Base-by-base conservation (phyloP, 2,329 filamentous ascomycete species). In the Cercospora sp. region DNA sequence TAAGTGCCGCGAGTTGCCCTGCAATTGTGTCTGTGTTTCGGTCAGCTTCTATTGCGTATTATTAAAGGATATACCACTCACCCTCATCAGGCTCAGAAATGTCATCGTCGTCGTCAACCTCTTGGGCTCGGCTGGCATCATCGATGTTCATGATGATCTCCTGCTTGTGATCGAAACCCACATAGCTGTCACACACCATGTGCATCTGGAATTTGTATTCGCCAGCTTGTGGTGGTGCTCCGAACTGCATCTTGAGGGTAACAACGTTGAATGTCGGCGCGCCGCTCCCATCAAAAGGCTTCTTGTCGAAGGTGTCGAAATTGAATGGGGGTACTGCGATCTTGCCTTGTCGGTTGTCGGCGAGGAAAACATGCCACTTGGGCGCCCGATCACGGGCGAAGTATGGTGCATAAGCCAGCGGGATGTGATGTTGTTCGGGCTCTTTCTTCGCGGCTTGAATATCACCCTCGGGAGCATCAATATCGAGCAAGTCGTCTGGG, bases 11-110 rank as follows among this genome's bases (percentile, higher is more conserved):
- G 77, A 80, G 79, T 65, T 78, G 75, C 43, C 79, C 79, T 9
- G 78, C 78, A 37, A 80, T 77, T 4, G 78, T 73, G 69, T 80
- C 79, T 80, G 68, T 16, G 7, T 10, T n/a, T 3, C 18, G 8
- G 63, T 74, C 60, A 75, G 75, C 66, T 66, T 66, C 18, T 3
- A 9, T 5, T 40, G 55, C 30, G 55, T 21, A 40, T 26, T 51
- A 34, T 18, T 32, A 8, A 8, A 32, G 18, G 53, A 21, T n/a
- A 55, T 9, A 5, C 18, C 58, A 84, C 90, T 84, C 86, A 97
- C 95, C 95, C 85, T 99, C 95, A 71, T 98, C 95, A 40, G 96
- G 95, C 80, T 99, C 95, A 78, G 92, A 97, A 73, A 99, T 99
- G 68, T 99, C 95, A 75, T 97, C 95, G 73, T 97, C 76, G 16